Base-by-base conservation (phyloP, 1,284 basidiomycete species). In the Agaricales sp. region DNA sequence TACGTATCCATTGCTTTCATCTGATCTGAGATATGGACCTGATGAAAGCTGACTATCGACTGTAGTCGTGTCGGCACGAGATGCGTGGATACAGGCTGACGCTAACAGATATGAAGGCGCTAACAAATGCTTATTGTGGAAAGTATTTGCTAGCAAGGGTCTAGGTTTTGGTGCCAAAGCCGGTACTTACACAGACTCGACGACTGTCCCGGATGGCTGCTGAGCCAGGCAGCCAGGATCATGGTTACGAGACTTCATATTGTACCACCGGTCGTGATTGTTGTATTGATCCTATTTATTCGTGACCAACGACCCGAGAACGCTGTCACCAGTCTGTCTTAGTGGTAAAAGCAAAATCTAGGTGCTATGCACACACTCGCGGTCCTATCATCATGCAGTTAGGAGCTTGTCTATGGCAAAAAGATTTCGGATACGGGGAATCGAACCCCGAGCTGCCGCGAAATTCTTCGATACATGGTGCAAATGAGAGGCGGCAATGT, bases 371-470 rank as follows among this genome's bases (percentile, higher is more conserved):
- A n/a, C n/a, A n/a, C n/a, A n/a, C n/a, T n/a, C n/a, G n/a, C n/a
- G n/a, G n/a, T n/a, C n/a, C n/a, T n/a, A n/a, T n/a, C n/a, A n/a
- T n/a, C n/a, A n/a, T n/a, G n/a, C n/a, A n/a, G n/a, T n/a, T n/a
- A n/a, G n/a, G n/a, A n/a, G n/a, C n/a, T n/a, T n/a, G n/a, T n/a
- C n/a, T n/a, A n/a, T n/a, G n/a, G n/a, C n/a, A n/a, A n/a, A n/a
- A n/a, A n/a, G n/a, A n/a, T n/a, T 41, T 73, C 71, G 64, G 70
- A 63, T 70, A 72, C 73, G 70, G 72, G 73, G 73, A 75, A 63
- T 75, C 72, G 73, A 75, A 75, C 74, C 73, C 71, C 70, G 74
- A 74, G 74, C 73, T 72, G 63, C 71, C 72, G 73, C 39, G 39
- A 35, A 11, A 8, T 8, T 11, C 11, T 35, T 8, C 30, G n/a